Conservation (phyloP, 192 early-diverging fungal genomes). For the Coemansia sp. region DNA sequence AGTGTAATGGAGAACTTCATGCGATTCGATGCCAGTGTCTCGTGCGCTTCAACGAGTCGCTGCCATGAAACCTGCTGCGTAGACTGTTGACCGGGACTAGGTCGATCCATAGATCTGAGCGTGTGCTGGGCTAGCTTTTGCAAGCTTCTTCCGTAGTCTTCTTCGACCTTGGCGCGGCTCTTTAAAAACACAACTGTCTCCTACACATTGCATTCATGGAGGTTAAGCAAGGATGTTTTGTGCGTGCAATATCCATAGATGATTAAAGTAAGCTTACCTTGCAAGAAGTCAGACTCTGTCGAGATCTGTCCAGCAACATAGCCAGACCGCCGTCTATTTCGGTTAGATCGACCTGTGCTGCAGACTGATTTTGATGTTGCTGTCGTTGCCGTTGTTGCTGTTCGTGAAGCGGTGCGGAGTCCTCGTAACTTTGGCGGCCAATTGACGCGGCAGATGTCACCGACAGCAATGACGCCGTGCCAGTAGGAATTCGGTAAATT, state of each 20-base stretch:
- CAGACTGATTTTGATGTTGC: slow-evolving; percentile 4
- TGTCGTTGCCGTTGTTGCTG: slow-evolving; percentile 10
- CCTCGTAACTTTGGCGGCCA: slow-evolving; percentile 27
- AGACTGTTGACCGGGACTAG: slow-evolving; percentile 44
- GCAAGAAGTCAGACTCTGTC: slow-evolving; percentile 47
- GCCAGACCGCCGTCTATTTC: slow-evolving; percentile 49
- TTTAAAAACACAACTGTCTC: slow-evolving; percentile 78
- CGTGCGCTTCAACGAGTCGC: slow-evolving; percentile 79
- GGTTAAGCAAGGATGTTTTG: background rate
- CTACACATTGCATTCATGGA: slow-evolving; percentile 43
- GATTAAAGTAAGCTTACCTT: slow-evolving; percentile 26
- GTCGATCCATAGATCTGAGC: slow-evolving; percentile 58
- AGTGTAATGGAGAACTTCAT: slow-evolving; percentile 73
- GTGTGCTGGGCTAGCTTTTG: slow-evolving; percentile 70
- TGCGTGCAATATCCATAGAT: background rate
- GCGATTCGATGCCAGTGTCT: slow-evolving; percentile 75
- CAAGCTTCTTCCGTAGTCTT: slow-evolving; percentile 83
- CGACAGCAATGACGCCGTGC: slow-evolving; percentile 11
- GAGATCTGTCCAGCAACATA: slow-evolving; percentile 48
- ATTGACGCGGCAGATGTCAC: slow-evolving; percentile 18
- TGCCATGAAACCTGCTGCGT: slow-evolving; percentile 79
- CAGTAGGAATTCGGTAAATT: slow-evolving; percentile 8
- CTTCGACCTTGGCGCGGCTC: slow-evolving; percentile 88
- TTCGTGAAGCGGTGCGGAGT: background rate
- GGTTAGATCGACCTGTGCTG: slow-evolving; percentile 48